These are phyloP conservation scores for Leccinum barrowsii DNA, from an alignment of 768 basidiomycete genomes.

Conservation along the genomic window DNA sequence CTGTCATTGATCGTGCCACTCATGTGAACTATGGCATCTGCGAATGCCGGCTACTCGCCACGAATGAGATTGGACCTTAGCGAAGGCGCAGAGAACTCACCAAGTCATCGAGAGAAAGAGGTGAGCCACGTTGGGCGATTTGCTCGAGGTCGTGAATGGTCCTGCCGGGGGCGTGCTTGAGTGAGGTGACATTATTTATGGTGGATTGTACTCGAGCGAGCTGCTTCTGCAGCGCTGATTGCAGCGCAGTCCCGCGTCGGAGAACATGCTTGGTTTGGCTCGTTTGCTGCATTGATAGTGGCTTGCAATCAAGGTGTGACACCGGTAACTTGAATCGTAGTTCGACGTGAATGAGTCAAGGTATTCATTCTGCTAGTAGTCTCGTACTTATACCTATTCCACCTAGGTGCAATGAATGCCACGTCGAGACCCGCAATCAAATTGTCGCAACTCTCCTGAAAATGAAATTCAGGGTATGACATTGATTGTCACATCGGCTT, in stretches of 20 bases:
- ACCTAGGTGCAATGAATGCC: no score
- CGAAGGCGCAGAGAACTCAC: constrained; percentile 16
- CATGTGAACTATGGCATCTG: constrained; percentile 44
- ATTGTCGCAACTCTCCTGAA: no score
- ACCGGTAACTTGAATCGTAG: no score
- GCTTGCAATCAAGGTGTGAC: background rate
- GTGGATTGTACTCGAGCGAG: constrained; percentile 11
- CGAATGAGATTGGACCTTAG: no score
- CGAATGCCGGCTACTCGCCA: constrained; percentile 40
- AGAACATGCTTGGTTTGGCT: background rate
- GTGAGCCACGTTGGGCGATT: constrained; percentile 26
- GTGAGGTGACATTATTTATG: background rate
- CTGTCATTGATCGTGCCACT: constrained; percentile 53
- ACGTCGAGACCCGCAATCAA: no score
- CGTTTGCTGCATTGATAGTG: constrained; percentile 3
- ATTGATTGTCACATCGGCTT: no score
- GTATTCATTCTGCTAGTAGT: no score
- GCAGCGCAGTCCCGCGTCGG: background rate
- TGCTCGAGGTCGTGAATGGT: constrained; percentile 28
- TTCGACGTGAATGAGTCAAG: no score
- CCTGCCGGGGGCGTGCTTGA: constrained; percentile 8
- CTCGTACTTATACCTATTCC: no score
- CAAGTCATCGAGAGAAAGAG: constrained; percentile 24
- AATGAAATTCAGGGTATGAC: no score
- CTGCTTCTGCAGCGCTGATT: constrained; percentile 10